phyloP scores from a whole-genome alignment of 768 basidiomycete genomes.

The Boletellus emodensis region DNA sequence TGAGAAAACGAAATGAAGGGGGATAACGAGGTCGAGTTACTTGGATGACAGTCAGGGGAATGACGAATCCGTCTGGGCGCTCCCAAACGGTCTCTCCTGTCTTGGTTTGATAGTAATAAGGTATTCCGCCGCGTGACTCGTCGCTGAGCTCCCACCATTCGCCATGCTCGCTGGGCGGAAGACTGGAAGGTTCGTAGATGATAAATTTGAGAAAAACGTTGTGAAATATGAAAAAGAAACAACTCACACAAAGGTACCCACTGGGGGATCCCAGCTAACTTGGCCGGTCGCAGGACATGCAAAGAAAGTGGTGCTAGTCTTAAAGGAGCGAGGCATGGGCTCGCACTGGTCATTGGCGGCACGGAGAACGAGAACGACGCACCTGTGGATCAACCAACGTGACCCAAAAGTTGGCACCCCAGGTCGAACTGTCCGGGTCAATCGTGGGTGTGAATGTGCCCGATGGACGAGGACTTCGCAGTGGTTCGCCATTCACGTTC shows the following conservation, averaged over 20 bases:
- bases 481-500: constrained; percentile 33
- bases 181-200: constrained; percentile 36
- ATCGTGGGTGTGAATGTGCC: constrained; percentile 12
- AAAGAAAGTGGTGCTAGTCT: constrained; percentile 73
- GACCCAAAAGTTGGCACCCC: constrained; percentile 95
- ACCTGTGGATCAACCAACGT: constrained; percentile 90
- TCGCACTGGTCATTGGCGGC: constrained; percentile 8
- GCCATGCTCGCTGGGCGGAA: constrained; percentile 79
- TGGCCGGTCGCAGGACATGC: constrained; percentile 91
- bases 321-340: constrained; percentile 3
- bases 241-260: constrained; percentile 81
- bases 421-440: constrained; percentile 46
- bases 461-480: constrained; percentile 32
- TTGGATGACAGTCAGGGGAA: constrained; percentile 86
- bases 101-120: constrained; percentile 94
- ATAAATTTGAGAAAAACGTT: constrained; percentile 12
- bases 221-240: constrained; percentile 12
- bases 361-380: constrained; percentile 26
- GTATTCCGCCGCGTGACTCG: constrained; percentile 74
- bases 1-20: constrained; percentile 4
- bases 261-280: constrained; percentile 90
- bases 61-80: constrained; percentile 83
- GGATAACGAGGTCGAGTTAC: constrained; percentile 35
- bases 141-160: constrained; percentile 97
- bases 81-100: constrained; percentile 92